Base-by-base conservation (phyloP, 2,329 filamentous ascomycete genomes). In the Botryotinia narcissicola region DNA sequence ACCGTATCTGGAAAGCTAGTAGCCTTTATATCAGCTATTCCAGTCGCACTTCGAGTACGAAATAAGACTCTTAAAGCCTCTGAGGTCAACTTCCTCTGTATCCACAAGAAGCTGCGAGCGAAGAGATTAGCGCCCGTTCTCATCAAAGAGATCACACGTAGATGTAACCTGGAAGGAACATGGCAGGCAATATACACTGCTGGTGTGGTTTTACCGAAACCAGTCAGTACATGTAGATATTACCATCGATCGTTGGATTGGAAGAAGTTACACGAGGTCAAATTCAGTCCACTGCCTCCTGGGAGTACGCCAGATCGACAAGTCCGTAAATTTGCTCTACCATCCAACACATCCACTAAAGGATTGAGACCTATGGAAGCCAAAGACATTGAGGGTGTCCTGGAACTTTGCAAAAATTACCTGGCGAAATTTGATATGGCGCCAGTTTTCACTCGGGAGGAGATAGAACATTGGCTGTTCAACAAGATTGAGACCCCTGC, bases 171-270 rank as follows among this genome's bases (percentile, higher is more conserved):
- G 66, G 87, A 92, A 76, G 93, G 91, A 73, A 92, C 97, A 77
- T 98, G 92, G 87, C 96, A 99, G 83, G 96, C 95, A 68, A 93
- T 99, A 74, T 98, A 98, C 85, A 99, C 96, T 1, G 96, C 92
- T 42, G 96, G 96, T 57, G 91, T 95, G 32, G 91, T 99, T 57
- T 87, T 99, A 2, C 96, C 96, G 42, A 97, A 92, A 54, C 96
- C 96, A 7, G 89, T 99, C 76, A 95, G 93, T 83, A 97, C 94
- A 18, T 97, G 94, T 81, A 90, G 96, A 76, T 99, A 99, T 86
- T 99, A 92, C 84, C 96, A 99, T 83, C 92, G 96, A 75, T 91
- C 94, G 16, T 85, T 99, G 73, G 92, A 99, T 84, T 99, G 96
- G 96, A 88, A 94, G 83, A 98, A 99, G 85, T 88, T 99, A 20